These are phyloP conservation scores for Ceratocystis eucalypticola DNA, from an alignment of 2,329 filamentous ascomycete species.

Conservation along the genomic window DNA sequence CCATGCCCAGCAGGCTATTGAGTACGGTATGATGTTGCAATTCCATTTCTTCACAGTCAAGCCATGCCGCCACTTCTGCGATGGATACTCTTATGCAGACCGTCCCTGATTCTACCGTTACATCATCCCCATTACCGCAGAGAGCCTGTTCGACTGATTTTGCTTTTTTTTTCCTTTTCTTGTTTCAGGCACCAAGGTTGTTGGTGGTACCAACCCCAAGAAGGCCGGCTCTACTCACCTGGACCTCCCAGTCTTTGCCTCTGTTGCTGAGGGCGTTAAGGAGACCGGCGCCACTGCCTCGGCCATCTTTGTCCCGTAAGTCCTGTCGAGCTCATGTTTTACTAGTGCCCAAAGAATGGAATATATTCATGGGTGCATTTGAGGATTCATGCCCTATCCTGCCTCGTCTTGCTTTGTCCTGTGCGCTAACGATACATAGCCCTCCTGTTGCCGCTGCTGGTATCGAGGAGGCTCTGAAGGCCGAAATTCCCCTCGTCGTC, in stretches of 20 bases:
- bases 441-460: conserved; percentile 82
- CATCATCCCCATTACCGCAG: background rate
- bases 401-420: background rate
- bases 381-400: background rate
- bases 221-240: conserved; percentile 89
- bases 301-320: conserved; percentile 90
- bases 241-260: conserved; percentile 83
- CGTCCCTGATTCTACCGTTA: background rate
- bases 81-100: background rate
- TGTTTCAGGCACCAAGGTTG: conserved; percentile 76
- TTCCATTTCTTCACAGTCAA: conserved; percentile 1
- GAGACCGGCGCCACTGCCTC: conserved; percentile 81
- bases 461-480: conserved; percentile 91
- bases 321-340: conserved; percentile 11
- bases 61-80: conserved; percentile 5
- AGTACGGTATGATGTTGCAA: conserved; percentile 59
- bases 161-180: background rate
- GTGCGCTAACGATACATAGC: conserved; percentile 31
- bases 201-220: conserved; percentile 97
- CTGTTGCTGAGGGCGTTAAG: conserved; percentile 76
- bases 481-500: conserved; percentile 88
- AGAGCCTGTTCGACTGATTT: conserved; percentile 12
- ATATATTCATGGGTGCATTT: background rate
- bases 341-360: background rate
- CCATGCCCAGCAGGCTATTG: conserved; percentile 94